Percentiles rank a stretch among this genome's conserved stretches.
phyloP scores from a whole-genome alignment of 1,284 basidiomycete species.

The Microbotryum scabiosae region DNA sequence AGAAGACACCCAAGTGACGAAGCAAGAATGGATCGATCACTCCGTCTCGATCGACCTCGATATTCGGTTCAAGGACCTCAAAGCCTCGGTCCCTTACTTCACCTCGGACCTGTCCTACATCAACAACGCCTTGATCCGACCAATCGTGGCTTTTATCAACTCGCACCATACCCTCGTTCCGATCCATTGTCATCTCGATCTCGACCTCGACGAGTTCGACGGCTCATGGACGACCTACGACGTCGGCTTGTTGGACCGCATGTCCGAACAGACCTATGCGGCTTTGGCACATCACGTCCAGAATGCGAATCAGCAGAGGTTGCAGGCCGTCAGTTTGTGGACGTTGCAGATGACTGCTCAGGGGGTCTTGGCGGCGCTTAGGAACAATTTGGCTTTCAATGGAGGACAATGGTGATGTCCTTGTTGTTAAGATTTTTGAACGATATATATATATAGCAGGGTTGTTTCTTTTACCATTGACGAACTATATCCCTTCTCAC shows the following conservation, averaged over 20 bases:
- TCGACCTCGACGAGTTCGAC: conserved; percentile 71
- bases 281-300: conserved; percentile 85
- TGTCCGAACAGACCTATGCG: conserved; percentile 72
- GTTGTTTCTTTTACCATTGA: no score
- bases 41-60: conserved; percentile 79
- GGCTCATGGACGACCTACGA: conserved; percentile 64
- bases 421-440: no score
- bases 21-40: conserved; percentile 21
- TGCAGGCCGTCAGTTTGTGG: conserved; percentile 78
- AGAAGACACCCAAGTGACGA: conserved; percentile 34
- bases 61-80: conserved; percentile 87
- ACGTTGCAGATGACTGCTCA: conserved; percentile 64
- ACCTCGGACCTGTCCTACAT: conserved; percentile 78
- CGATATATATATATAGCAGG: no score
- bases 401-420: no score
- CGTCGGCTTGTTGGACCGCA: conserved; percentile 65
- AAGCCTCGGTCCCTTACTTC: conserved; percentile 89
- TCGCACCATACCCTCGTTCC: conserved; percentile 85
- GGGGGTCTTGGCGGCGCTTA: conserved; percentile 54
- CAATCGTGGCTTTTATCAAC: conserved; percentile 99
- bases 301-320: conserved; percentile 72
- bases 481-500: no score
- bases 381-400: conserved; percentile 46
- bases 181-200: conserved; percentile 75
- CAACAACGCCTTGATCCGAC: conserved; percentile 88